These are phyloP conservation scores for Erodium maritimum DNA, from an alignment of 345 rosid species.

Conservation along the genomic window DNA sequence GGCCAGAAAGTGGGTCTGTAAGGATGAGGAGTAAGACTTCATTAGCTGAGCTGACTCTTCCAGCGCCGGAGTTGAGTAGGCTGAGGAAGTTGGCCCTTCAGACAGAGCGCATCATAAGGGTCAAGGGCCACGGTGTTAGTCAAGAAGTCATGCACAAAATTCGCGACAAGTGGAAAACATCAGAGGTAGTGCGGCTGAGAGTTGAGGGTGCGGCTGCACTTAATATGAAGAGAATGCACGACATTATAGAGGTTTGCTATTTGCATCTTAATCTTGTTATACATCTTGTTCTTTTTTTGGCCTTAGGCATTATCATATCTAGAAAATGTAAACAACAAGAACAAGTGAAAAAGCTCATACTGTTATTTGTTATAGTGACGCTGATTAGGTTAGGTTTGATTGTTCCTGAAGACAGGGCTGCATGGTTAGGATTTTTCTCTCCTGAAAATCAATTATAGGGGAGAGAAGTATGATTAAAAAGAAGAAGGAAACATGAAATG, in stretches of 20 bases:
- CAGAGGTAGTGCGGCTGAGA: conserved; percentile 76
- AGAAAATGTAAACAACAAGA: no score
- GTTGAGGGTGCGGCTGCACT: conserved; percentile 77
- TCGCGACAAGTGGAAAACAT: conserved; percentile 62
- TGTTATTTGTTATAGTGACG: no score
- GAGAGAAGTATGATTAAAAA: no score
- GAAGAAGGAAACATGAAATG: no score
- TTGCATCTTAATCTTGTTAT: conserved; percentile 1
- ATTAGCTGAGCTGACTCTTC: conserved; percentile 63
- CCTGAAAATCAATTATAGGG: no score
- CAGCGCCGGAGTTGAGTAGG: conserved; percentile 62
- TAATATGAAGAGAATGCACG: conserved; percentile 85
- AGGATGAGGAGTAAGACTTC: conserved; percentile 49
- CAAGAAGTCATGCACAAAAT: conserved; percentile 62
- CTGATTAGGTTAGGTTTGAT: no score
- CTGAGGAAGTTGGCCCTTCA: conserved; percentile 63
- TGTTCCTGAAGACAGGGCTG: no score
- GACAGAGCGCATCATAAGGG: conserved; percentile 45
- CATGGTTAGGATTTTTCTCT: no score
- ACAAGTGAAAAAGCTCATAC: no score
- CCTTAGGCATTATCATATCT: no score
- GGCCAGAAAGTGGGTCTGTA: conserved; percentile 36
- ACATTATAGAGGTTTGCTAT: conserved; percentile 74
- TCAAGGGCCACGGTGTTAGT: conserved; percentile 59
- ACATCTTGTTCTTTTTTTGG: no score